Evolutionary conservation across 2,329 filamentous ascomycete species (phyloP), one percentile per base, ranked within the genome.

Genomic region (Ceratocystis colombiana): DNA sequence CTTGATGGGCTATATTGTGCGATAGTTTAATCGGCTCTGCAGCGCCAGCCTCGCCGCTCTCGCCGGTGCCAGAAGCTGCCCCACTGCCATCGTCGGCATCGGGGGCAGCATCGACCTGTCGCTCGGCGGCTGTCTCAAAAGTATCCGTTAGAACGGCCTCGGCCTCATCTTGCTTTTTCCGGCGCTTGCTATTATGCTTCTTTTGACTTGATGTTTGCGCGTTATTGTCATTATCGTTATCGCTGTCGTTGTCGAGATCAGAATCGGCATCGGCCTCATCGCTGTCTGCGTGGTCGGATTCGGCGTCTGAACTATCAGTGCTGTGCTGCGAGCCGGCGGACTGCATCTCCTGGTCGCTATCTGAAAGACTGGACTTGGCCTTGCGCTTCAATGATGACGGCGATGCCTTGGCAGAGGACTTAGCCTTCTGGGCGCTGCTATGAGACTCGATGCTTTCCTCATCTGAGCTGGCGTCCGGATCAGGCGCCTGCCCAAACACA

Each of bases 1-100:
- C 94, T 77, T 99, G 93, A 80, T 99, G 94, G 76, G 96, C 92
- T 71, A 99, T 96, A 78, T 99, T 96, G 79, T 99, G 95, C 61
- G 90, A 93, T 64, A 99, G 78, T 25, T 96, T 87, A 33, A 99
- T 84, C 5, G 88, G 84, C 44, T 62, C 66, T 22, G 37, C 55
- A 20, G 25, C 61, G 30, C 87, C 88, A 25, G 88, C 90, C 12
- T 57, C 41, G 17, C 45, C 20, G 1, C 53, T 62, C 15, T 65
- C 30, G 10, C 41, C 65, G 8, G 28, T 50, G 57, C 64, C 62
- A 17, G 45, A 45, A 5, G 64, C 61, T 44, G 64, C 62, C 25
- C 66, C 64, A 25, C 15, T 53, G 28, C 22, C 46, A n/a, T 44
- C 64, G 17, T 67, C 65, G 30, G 50, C 64, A 48, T 67, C 65